Evolutionary conservation across 2,329 filamentous ascomycete genomes (phyloP).

Genomic region (Ophiostoma perfectum): DNA sequence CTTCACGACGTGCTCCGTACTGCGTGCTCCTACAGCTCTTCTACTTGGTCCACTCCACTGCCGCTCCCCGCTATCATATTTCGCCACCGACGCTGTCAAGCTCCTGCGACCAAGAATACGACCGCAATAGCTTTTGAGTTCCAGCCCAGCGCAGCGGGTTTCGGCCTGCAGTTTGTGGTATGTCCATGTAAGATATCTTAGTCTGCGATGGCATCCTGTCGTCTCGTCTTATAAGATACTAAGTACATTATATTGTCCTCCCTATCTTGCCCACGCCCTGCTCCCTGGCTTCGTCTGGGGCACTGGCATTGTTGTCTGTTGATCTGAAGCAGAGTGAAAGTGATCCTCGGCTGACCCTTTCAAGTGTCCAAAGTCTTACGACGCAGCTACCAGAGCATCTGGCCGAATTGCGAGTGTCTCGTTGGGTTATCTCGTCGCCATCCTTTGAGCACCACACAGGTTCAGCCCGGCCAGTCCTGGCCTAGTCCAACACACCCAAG

Average conservation of each 20-base stretch:
- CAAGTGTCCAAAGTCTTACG: not conserved
- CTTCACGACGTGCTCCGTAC: not conserved
- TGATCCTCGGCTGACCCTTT: not conserved
- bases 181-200: not conserved
- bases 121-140: not conserved
- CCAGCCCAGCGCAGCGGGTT: slow-evolving; percentile 4
- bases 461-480: slow-evolving; percentile 1
- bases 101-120: slow-evolving; percentile 5
- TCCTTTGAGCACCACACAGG: no score
- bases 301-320: slow-evolving; percentile 1
- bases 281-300: slow-evolving; percentile 1
- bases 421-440: no score
- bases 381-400: no score
- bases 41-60: not conserved
- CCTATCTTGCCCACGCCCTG: not conserved
- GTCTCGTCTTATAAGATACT: no score
- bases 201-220: no score
- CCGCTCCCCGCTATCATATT: not conserved
- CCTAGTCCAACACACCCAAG: slow-evolving; percentile 1
- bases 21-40: not conserved
- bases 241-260: not conserved
- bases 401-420: no score
- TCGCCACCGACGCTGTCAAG: slow-evolving; percentile 1
- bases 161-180: not conserved
- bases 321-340: not conserved